Evolutionary conservation across 495 filamentous ascomycete genomes (phyloP).

Genomic region (Copromyces sp.): DNA sequence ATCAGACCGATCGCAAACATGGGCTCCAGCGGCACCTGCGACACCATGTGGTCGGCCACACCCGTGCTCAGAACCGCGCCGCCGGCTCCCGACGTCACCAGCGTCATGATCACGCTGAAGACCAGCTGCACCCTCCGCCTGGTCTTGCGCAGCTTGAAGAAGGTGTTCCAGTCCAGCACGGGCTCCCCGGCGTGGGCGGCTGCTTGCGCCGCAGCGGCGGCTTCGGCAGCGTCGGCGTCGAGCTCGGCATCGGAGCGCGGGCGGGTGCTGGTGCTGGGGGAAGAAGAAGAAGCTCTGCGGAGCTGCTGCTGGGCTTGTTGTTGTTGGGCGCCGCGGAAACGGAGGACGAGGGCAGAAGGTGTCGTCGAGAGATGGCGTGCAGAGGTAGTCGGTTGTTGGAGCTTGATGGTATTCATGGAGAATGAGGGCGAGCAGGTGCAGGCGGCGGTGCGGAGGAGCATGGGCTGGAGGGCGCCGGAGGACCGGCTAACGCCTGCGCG

Average conservation of each 20-base stretch:
- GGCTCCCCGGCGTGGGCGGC: slow-evolving; percentile 16
- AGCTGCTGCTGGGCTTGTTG: slow-evolving; percentile 4
- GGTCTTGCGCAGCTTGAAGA: slow-evolving; percentile 78
- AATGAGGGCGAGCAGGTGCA: slow-evolving; percentile 19
- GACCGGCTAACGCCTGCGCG: slow-evolving; percentile 22
- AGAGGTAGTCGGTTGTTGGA: neutral
- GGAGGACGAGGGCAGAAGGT: slow-evolving; percentile 7
- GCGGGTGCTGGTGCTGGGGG: neutral
- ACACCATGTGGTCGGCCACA: slow-evolving; percentile 57
- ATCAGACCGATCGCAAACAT: slow-evolving; percentile 71
- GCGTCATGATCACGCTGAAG: slow-evolving; percentile 56
- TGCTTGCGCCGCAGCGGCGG: slow-evolving; percentile 11
- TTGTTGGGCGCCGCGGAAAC: slow-evolving; percentile 4
- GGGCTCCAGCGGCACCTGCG: slow-evolving; percentile 69
- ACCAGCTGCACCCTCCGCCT: slow-evolving; percentile 74
- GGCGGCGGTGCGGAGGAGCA: slow-evolving; percentile 19
- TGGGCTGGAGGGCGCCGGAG: slow-evolving; percentile 14
- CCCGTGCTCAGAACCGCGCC: slow-evolving; percentile 51
- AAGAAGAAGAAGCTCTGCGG: neutral
- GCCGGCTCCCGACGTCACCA: slow-evolving; percentile 48
- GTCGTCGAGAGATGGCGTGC: slow-evolving; percentile 9
- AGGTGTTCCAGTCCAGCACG: slow-evolving; percentile 78
- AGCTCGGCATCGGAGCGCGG: slow-evolving; percentile 15
- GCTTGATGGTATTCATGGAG: slow-evolving; percentile 8
- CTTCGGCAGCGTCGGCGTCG: slow-evolving; percentile 14